Conservation (phyloP, 2,329 filamentous ascomycete species). For the Alternaria sp. region DNA sequence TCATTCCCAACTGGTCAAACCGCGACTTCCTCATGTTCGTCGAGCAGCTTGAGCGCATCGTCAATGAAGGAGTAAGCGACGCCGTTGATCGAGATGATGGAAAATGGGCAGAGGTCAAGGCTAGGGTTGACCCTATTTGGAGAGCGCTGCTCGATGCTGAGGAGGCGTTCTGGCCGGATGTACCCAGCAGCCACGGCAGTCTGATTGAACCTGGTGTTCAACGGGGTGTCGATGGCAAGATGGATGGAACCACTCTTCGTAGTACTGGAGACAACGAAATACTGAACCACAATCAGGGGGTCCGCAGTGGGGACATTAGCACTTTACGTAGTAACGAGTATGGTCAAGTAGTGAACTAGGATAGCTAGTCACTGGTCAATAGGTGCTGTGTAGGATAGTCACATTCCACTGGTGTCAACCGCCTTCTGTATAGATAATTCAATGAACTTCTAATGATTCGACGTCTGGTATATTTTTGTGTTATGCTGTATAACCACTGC, state of each 20-base stretch:
- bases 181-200: constrained; percentile 11
- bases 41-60: constrained; percentile 61
- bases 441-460: not conserved
- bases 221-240: constrained; percentile 9
- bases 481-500: not conserved
- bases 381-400: not conserved
- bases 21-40: constrained; percentile 69
- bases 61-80: constrained; percentile 58
- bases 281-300: constrained; percentile 5
- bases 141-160: constrained; percentile 43
- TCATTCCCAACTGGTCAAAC: constrained; percentile 75
- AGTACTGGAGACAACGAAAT: constrained; percentile 9
- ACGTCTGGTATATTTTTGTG: not conserved
- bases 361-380: not conserved
- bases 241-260: constrained; percentile 16
- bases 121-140: constrained; percentile 37
- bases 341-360: constrained; percentile 1
- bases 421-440: not conserved
- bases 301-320: constrained; percentile 5
- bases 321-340: constrained; percentile 7
- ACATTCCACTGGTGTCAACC: not conserved
- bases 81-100: constrained; percentile 31
- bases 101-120: constrained; percentile 31
- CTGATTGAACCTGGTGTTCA: constrained; percentile 16
- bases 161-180: constrained; percentile 46